These are phyloP conservation scores for Durotheca rogersii DNA, from an alignment of 495 filamentous ascomycete genomes.

Conservation along the genomic window DNA sequence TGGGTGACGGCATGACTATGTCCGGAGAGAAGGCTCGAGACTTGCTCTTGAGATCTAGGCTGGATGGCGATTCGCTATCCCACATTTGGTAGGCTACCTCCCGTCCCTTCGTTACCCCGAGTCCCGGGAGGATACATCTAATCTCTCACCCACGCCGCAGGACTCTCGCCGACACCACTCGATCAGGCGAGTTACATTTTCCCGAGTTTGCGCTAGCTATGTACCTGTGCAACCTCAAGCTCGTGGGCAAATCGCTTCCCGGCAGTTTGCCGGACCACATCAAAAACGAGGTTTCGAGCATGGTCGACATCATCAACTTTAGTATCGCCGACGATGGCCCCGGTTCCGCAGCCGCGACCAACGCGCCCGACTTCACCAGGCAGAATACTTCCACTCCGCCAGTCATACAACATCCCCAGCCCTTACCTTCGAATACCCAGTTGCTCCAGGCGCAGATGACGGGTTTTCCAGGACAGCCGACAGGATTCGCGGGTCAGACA, in stretches of 20 bases:
- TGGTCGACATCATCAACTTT: constrained; percentile 99
- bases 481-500: constrained; percentile 46
- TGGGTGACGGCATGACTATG: constrained; percentile 80
- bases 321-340: constrained; percentile 78
- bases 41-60: constrained; percentile 80
- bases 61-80: constrained; percentile 76
- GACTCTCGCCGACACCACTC: constrained; percentile 95
- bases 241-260: constrained; percentile 83
- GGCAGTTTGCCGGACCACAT: constrained; percentile 74
- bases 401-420: constrained; percentile 82
- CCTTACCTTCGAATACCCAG: constrained; percentile 74
- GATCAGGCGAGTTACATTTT: constrained; percentile 93
- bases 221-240: constrained; percentile 95
- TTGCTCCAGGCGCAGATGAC: constrained; percentile 75
- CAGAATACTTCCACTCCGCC: constrained; percentile 67
- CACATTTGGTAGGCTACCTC: constrained; percentile 83
- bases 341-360: constrained; percentile 53
- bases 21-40: constrained; percentile 90
- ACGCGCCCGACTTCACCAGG: constrained; percentile 75
- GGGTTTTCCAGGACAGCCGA: constrained; percentile 63
- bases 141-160: constrained; percentile 46
- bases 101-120: not conserved
- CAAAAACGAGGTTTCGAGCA: constrained; percentile 95
- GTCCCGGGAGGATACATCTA: constrained; percentile 11
- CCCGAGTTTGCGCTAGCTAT: constrained; percentile 97